Base-by-base conservation (phyloP, 352 stramenopile species). In the Peronospora tabacina region DNA sequence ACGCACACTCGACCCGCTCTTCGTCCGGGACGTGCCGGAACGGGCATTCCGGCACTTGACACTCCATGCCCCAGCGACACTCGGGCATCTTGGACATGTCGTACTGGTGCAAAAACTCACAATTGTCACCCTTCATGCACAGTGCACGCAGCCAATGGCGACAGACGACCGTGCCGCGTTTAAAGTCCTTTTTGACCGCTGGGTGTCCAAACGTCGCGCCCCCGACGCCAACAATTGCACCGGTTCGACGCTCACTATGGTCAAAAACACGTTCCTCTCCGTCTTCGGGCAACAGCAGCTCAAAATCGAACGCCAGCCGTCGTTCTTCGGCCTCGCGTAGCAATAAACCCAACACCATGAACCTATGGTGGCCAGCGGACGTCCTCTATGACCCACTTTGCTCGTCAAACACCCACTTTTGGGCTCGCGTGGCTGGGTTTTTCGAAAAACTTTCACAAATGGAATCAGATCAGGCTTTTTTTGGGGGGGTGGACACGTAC, bases 101-200 rank as follows among this genome's bases (percentile, higher is more conserved):
- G 62, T 97, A 98, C 65, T 75, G 61, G 61, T 98, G 94, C 44
- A 98, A 61, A 58, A 98, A 98, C 71, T 98, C 94, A 64, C 94
- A 98, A 47, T 93, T 94, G 56, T 97, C 87, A 28, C 95, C 95
- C 55, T 98, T 98, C 94, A 98, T 98, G 66, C 95, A 98, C 26
- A 98, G 75, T 59, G 95, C 94, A 50, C 90, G 86, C 42, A 98
- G 79, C 94, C 95, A 98, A 65, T 98, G 95, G 52, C 94, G 90
- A 67, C 95, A 98, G 22, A 98, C 95, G 40, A 98, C 92, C 0
- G 93, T 98, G 36, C 94, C 83, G 35, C 83, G 81, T 61, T 94
- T 94, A 41, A 94, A 91, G 56, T 94, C 83, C 47, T 90, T 94
- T 61, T 85, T 84, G 28, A 66, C 72, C 16, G 53, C 54, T 7